Percentiles rank a stretch among this genome's conserved stretches.
Evolutionary conservation across 192 early-diverging fungal genomes (phyloP).

Genomic region (Backusella tarrabulga): DNA sequence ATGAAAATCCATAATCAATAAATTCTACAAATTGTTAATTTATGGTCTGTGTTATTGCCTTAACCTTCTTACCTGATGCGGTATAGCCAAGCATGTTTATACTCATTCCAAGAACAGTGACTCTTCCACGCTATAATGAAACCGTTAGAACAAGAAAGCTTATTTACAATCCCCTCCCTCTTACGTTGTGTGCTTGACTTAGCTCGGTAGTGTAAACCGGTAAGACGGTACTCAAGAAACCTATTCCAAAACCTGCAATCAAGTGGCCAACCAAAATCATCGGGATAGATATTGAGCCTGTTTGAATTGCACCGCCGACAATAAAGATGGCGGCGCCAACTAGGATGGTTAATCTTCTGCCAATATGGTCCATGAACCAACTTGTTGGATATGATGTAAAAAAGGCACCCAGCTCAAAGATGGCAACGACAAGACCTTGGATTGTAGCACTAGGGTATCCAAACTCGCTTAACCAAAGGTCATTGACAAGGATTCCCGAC

Average conservation of each 20-base stretch:
- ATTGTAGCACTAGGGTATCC: slow-evolving; percentile 9
- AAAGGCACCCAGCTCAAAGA: slow-evolving; percentile 11
- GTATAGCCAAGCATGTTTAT: slow-evolving; percentile 20
- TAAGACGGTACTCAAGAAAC: slow-evolving; percentile 40
- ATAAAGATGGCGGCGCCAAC: slow-evolving; percentile 51
- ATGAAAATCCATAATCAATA: slow-evolving; percentile 53
- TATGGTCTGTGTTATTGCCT: too few relatives aligned
- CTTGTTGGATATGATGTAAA: slow-evolving; percentile 14
- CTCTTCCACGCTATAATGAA: slow-evolving; percentile 8
- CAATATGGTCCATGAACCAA: slow-evolving; percentile 33
- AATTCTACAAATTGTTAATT: slow-evolving; percentile 14
- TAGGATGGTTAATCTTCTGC: slow-evolving; percentile 48
- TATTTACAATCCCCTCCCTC: background rate
- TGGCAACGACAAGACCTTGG: slow-evolving; percentile 8
- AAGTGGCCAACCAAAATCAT: slow-evolving; percentile 49
- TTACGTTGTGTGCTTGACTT: slow-evolving; percentile 14
- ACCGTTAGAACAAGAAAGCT: background rate
- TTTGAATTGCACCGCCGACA: slow-evolving; percentile 51
- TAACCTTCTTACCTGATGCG: background rate
- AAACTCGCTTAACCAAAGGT: slow-evolving; percentile 4
- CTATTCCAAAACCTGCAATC: slow-evolving; percentile 53
- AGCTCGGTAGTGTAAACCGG: slow-evolving; percentile 57
- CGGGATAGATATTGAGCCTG: slow-evolving; percentile 41
- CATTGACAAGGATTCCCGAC: slow-evolving; percentile 37
- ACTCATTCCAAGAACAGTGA: slow-evolving; percentile 17